phyloP scores from a whole-genome alignment of 2,329 filamentous ascomycete species.

The Teratosphaeria gauchensis region DNA sequence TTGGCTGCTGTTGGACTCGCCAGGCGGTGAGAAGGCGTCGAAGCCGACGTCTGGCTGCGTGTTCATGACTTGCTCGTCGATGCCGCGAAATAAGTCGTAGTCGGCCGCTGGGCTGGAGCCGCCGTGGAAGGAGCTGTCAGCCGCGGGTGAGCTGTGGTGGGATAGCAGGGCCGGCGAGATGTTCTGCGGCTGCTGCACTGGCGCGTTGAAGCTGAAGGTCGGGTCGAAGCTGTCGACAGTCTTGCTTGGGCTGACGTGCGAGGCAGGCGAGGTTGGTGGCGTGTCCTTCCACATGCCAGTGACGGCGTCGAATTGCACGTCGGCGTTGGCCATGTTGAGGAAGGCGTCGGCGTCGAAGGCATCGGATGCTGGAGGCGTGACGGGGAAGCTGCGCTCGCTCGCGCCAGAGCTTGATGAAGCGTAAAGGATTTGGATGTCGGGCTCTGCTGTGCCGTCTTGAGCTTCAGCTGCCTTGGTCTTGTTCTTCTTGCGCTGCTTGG shows the following conservation, averaged over 20 bases:
- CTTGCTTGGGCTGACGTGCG: conserved; percentile 7
- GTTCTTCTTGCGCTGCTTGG: conserved; percentile 39
- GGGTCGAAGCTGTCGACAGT: conserved; percentile 4
- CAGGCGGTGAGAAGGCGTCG: conserved; percentile 19
- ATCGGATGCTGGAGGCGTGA: conserved; percentile 20
- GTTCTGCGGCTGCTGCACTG: conserved; percentile 7
- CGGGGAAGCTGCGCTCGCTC: conserved; percentile 24
- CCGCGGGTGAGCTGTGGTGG: conserved; percentile 12
- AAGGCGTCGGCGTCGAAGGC: conserved; percentile 22
- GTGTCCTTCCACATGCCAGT: conserved; percentile 21
- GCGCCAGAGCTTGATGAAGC: conserved; percentile 19
- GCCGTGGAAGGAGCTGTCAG: conserved; percentile 7
- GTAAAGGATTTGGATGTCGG: conserved; percentile 6
- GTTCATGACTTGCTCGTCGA: conserved; percentile 12
- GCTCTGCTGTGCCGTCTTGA: neutral
- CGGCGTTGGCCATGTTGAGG: conserved; percentile 17
- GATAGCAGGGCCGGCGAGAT: conserved; percentile 19
- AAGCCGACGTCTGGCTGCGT: conserved; percentile 15
- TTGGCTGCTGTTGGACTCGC: conserved; percentile 18
- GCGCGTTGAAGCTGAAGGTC: conserved; percentile 15
- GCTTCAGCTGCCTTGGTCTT: conserved; percentile 11
- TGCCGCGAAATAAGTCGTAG: conserved; percentile 12
- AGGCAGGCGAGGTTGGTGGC: conserved; percentile 21
- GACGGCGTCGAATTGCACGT: conserved; percentile 13
- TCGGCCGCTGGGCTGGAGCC: conserved; percentile 11